These are phyloP conservation scores for Neofusicoccum cordaticola DNA, from an alignment of 2,329 filamentous ascomycete species.

Conservation along the genomic window DNA sequence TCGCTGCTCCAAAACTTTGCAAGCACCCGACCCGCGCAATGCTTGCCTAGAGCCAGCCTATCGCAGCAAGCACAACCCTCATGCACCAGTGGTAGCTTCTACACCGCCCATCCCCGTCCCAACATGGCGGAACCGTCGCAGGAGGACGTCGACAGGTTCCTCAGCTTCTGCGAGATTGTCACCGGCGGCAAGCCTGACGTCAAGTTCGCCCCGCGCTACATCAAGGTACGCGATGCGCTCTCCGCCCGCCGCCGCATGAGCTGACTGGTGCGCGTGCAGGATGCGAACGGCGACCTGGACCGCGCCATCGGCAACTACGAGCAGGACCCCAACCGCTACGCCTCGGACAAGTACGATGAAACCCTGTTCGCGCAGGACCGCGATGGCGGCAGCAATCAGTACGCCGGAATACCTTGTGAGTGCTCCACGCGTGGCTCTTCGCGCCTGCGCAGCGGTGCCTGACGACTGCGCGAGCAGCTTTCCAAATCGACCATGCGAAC, in stretches of 20 bases:
- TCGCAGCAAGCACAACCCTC: background rate
- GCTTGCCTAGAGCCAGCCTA: background rate
- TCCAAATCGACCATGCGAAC: constrained; percentile 16
- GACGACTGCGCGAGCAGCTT: constrained; percentile 14
- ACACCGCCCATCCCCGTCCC: background rate
- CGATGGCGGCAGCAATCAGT: constrained; percentile 14
- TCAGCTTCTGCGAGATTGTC: constrained; percentile 1
- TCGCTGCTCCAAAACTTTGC: background rate
- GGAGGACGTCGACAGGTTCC: constrained; percentile 7
- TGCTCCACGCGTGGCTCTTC: background rate
- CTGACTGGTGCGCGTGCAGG: constrained; percentile 1
- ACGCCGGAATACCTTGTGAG: constrained; percentile 15
- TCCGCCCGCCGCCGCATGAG: background rate
- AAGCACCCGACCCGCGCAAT: background rate
- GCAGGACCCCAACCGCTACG: constrained; percentile 14
- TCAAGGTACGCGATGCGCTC: background rate
- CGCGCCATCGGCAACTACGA: constrained; percentile 14
- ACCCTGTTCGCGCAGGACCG: constrained; percentile 17
- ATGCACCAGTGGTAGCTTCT: background rate
- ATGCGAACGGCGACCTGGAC: constrained; percentile 13
- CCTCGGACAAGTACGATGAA: constrained; percentile 16
- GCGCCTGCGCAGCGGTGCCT: constrained; percentile 1
- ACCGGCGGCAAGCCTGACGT: background rate
- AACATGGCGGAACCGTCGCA: constrained; percentile 16
- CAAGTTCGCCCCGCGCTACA: constrained; percentile 5